A percentile compares a stretch with the other conserved stretches of the same genome.
Conservation (phyloP, 768 basidiomycete genomes). For the Russula dissimulans region DNA sequence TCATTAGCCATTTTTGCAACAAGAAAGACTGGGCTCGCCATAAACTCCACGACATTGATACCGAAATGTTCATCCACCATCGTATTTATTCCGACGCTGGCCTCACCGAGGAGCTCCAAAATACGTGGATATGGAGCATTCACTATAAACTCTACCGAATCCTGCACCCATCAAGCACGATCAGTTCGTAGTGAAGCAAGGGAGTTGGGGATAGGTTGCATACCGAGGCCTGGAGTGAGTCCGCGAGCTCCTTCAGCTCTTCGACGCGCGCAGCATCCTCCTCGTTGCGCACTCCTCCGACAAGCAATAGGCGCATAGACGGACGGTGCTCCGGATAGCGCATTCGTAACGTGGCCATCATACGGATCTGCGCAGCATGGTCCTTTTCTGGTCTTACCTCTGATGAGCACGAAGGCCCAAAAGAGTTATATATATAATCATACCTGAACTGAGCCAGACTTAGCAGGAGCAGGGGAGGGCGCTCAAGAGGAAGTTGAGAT, state of each 20-base stretch:
- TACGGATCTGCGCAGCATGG: constrained; percentile 67
- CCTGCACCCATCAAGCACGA: constrained; percentile 31
- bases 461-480: constrained; percentile 57
- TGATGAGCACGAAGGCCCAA: neutral
- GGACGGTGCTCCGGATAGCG: constrained; percentile 48
- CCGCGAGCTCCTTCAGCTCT: constrained; percentile 46
- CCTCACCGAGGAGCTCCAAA: constrained; percentile 57
- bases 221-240: constrained; percentile 58
- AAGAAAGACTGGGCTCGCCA: constrained; percentile 46
- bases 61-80: constrained; percentile 99
- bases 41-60: constrained; percentile 95
- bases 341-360: constrained; percentile 53
- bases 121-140: constrained; percentile 75
- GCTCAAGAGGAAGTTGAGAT: constrained; percentile 41
- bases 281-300: constrained; percentile 80
- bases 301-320: constrained; percentile 47
- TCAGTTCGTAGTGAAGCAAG: neutral
- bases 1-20: neutral
- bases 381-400: constrained; percentile 82
- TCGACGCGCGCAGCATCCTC: constrained; percentile 65
- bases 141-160: constrained; percentile 65
- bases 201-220: constrained; percentile 1
- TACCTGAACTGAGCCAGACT: constrained; percentile 93
- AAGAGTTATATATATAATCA: neutral
- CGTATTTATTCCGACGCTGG: constrained; percentile 84